Evolutionary conservation across 2,329 filamentous ascomycete species (phyloP).

Genomic region (Fusarium tanahbumbuense): DNA sequence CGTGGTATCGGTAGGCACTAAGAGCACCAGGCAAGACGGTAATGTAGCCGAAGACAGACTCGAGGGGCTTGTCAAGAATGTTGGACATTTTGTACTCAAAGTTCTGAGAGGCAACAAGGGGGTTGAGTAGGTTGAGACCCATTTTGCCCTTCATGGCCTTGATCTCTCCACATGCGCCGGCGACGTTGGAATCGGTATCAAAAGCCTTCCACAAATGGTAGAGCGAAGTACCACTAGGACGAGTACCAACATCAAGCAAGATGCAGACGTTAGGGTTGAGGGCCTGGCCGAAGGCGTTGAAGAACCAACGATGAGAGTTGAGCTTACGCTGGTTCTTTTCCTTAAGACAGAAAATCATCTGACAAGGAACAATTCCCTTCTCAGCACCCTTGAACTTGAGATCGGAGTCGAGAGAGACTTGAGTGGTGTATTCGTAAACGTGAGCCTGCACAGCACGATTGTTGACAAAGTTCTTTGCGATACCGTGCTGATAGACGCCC

Average conservation of each 20-base stretch:
- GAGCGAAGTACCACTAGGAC: conserved; percentile 87
- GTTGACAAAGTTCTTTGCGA: conserved; percentile 98
- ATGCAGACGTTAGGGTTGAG: conserved; percentile 98
- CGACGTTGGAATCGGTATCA: conserved; percentile 96
- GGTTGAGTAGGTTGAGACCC: conserved; percentile 87
- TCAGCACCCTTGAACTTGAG: conserved; percentile 99
- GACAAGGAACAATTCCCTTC: conserved; percentile 97
- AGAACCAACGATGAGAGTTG: conserved; percentile 99
- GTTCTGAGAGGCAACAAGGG: conserved; percentile 95
- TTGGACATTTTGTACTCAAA: conserved; percentile 99
- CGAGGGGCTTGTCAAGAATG: conserved; percentile 95
- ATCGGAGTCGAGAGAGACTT: conserved; percentile 94
- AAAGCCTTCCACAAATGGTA: conserved; percentile 99
- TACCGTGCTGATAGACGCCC: conserved; percentile 97
- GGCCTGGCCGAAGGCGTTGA: conserved; percentile 94
- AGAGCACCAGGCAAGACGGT: conserved; percentile 95
- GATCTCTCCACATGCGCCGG: conserved; percentile 96
- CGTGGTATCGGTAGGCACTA: conserved; percentile 95
- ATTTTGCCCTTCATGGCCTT: conserved; percentile 93
- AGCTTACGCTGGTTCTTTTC: conserved; percentile 98
- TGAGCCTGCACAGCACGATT: conserved; percentile 94
- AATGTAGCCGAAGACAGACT: conserved; percentile 98
- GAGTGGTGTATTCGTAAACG: conserved; percentile 98
- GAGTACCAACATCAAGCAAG: conserved; percentile 94
- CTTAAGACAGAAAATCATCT: conserved; percentile 98